phyloP scores from a whole-genome alignment of 306 rosid species.

The Mimosa bimucronata region DNA sequence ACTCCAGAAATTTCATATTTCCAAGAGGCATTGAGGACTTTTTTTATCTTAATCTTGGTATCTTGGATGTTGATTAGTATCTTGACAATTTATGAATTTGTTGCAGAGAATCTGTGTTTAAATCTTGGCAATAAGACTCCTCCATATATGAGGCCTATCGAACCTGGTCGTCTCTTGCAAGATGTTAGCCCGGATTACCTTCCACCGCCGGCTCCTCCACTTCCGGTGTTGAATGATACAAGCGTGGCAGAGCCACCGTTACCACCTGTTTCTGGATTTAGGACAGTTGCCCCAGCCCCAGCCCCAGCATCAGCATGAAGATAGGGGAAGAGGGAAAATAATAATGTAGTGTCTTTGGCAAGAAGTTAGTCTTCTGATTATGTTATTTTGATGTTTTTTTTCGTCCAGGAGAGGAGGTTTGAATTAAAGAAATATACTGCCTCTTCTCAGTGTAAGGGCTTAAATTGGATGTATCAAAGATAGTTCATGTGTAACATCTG shows the following conservation, averaged over 20 bases:
- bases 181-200: constrained; percentile 21
- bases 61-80: neutral
- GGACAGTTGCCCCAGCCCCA: constrained; percentile 30
- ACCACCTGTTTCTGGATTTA: constrained; percentile 52
- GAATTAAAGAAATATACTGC: neutral
- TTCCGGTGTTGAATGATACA: constrained; percentile 45
- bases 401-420: neutral
- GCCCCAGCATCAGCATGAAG: constrained; percentile 22
- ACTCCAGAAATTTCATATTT: neutral
- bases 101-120: constrained; percentile 74
- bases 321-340: constrained; percentile 6
- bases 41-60: neutral
- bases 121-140: constrained; percentile 40
- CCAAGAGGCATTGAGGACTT: neutral
- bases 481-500: neutral
- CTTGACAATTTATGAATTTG: constrained; percentile 24
- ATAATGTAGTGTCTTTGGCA: neutral
- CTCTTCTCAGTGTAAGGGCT: neutral
- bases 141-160: constrained; percentile 54
- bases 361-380: neutral
- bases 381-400: neutral
- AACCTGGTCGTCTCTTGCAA: constrained; percentile 60
- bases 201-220: constrained; percentile 76
- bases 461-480: neutral
- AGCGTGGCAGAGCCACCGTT: constrained; percentile 76